Percentiles rank a stretch among this genome's conserved stretches.
phyloP scores from a whole-genome alignment of 805 yeast species.

The Wickerhamomyces tratensis region DNA sequence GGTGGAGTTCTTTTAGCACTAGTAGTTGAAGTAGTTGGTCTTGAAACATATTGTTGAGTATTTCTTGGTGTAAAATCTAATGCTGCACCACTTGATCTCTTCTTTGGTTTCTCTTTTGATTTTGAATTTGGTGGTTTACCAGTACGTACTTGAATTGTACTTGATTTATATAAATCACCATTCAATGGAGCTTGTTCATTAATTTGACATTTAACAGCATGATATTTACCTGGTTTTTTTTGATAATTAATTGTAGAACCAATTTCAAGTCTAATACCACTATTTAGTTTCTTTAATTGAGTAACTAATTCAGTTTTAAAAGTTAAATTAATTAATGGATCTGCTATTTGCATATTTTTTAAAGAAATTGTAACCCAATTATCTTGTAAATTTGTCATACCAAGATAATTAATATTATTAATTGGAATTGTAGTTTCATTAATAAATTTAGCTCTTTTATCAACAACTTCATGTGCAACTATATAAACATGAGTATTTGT shows the following conservation, averaged over 20 bases:
- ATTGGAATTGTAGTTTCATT: constrained; percentile 60
- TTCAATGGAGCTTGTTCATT: constrained; percentile 54
- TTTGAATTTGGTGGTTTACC: constrained; percentile 69
- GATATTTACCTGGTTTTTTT: constrained; percentile 81
- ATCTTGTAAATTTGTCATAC: constrained; percentile 72
- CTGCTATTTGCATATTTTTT: constrained; percentile 42
- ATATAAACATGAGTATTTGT: constrained; percentile 56
- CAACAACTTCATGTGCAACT: constrained; percentile 62
- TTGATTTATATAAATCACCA: constrained; percentile 79
- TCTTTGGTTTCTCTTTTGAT: constrained; percentile 72
- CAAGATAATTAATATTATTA: constrained; percentile 47
- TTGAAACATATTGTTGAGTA: constrained; percentile 6
- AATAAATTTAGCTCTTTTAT: constrained; percentile 46
- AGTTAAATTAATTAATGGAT: constrained; percentile 66
- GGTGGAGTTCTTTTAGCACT: constrained; percentile 17
- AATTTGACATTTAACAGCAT: constrained; percentile 58
- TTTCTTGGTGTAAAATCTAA: constrained; percentile 21
- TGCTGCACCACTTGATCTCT: constrained; percentile 20
- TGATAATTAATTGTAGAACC: constrained; percentile 71
- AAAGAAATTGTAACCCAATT: constrained; percentile 73
- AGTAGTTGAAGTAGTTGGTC: constrained; percentile 10
- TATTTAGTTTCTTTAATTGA: constrained; percentile 54
- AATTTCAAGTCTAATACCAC: constrained; percentile 49
- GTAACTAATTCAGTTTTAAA: constrained; percentile 88
- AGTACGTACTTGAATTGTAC: constrained; percentile 68